A percentile compares a stretch with the other conserved stretches of the same genome.
phyloP scores from a whole-genome alignment of 805 yeast species.

The Candida easanensis region DNA sequence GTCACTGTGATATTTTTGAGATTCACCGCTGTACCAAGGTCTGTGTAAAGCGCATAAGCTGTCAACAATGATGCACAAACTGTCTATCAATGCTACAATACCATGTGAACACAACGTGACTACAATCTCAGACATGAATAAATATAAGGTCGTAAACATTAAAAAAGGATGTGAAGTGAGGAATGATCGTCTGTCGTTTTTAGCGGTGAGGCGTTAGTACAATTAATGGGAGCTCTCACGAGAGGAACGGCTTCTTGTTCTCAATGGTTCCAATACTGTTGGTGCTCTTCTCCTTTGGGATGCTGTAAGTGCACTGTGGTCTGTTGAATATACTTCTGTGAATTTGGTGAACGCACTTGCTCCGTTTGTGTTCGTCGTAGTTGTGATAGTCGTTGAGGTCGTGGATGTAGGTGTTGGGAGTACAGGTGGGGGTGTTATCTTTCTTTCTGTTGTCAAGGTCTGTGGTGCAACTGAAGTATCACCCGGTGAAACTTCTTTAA shows the following conservation, averaged over 20 bases:
- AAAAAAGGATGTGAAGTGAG: not conserved
- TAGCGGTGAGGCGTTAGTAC: too few relatives aligned
- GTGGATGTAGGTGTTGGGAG: not conserved
- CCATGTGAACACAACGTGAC: too few relatives aligned
- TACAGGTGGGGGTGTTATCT: not conserved
- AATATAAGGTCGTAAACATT: conserved; percentile 4
- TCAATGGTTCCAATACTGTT: conserved; percentile 24
- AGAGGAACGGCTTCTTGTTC: conserved; percentile 29
- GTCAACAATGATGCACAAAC: too few relatives aligned
- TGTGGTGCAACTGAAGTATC: conserved; percentile 4
- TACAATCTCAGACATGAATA: too few relatives aligned
- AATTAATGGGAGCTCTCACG: conserved; percentile 22
- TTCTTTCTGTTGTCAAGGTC: not conserved
- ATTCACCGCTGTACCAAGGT: too few relatives aligned
- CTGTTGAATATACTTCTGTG: not conserved
- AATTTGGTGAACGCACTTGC: not conserved
- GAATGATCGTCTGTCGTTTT: too few relatives aligned
- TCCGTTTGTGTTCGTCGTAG: not conserved
- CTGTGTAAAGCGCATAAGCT: too few relatives aligned
- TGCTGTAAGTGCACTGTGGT: conserved; percentile 15
- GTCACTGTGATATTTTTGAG: too few relatives aligned
- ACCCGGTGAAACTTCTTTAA: conserved; percentile 11
- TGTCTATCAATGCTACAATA: too few relatives aligned
- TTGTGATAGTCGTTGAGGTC: not conserved
- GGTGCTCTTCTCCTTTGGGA: conserved; percentile 29